Base-by-base conservation (phyloP, 2,329 filamentous ascomycete genomes). In the Verticillium nubilum region DNA sequence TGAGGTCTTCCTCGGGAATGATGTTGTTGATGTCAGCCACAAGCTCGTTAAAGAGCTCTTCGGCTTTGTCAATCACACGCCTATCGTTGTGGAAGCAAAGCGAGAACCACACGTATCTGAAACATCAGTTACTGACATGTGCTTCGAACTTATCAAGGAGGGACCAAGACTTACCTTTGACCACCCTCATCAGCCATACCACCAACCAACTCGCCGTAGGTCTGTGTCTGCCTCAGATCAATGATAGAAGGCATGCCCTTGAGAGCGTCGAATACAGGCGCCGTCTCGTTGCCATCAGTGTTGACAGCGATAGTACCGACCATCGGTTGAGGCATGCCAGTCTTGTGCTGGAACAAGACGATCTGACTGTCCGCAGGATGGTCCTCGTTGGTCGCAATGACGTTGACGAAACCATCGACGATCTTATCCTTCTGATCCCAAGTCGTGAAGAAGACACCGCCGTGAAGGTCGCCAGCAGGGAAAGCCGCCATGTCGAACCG, bases 401-500 rank as follows among this genome's bases (percentile, higher is more conserved):
- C 29, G 25, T 33, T 9, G 23, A 29, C n/a, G 26, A 54, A 26
- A 23, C 26, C 9, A 17, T 56, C 23, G 19, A 56, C 33, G 47
- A 27, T n/a, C 42, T 50, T 19, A 12, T 69, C 67, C n/a, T 64
- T 61, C 52, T 71, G 66, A 58, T 68, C 68, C 26, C 67, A 61
- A 47, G 70, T 69, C 3, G 71, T 64, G 56, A 70, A 72, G 23
- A 52, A 12, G 37, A 23, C 28, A 17, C 58, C 59, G 9, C 56
- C 55, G 17, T 55, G 58, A 3, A 74, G 12, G 23, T 67, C 64
- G 2, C 66, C 64, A 56, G 69, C 67, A 1, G 54, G 54, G n/a
- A 73, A 72, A 0, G 69, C 66, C 5, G 57, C 60, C 42, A 72
- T 58, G 61, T 63, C 62, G 61, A 66, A 66, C 29, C 61, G 58